Evolutionary conservation across 2,329 filamentous ascomycete genomes (phyloP), one percentile per base, ranked within the genome.

Genomic region (Colletotrichum chlorophyti): DNA sequence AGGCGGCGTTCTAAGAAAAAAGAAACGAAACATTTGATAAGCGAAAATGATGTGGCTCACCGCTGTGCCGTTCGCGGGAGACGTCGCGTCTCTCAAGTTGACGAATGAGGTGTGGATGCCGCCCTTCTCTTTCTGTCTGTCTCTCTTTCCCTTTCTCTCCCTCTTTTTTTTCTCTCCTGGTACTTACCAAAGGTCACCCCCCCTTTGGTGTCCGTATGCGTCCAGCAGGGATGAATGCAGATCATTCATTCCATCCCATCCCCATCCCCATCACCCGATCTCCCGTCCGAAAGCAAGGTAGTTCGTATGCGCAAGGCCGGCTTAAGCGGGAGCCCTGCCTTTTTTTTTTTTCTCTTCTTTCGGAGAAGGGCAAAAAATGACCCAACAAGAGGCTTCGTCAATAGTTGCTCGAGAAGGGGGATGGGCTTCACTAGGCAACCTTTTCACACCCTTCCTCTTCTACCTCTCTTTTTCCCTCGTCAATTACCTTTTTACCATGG

Each of bases 211-310:
- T 37, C 50, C 42, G 35, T 42, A 29, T 37, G n/a, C n/a, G n/a
- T n/a, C n/a, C n/a, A n/a, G 41, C 49, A 54, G 55, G 55, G 55
- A 58, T 45, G 32, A 42, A 29, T 17, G 42, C 17, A 58, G 41
- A 58, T 58, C 55, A 42, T 26, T 29, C 50, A 34, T 24, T 15
- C 40, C 46, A 40, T 49, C 34, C n/a, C 24, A 19, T 27, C n/a
- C 27, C 19, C 45, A 26, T 37, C 45, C 15, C 27, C 17, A 41
- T 54, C 41, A 26, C 35, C 35, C 41, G 17, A 31, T 29, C 11
- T 35, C 26, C 38, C 31, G n/a, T 45, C 29, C 3, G 14, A 31
- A 24, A n/a, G n/a, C n/a, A n/a, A n/a, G n/a, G n/a, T n/a, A n/a
- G n/a, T n/a, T n/a, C n/a, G 32, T 43, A 31, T 29, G 34, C 34